phyloP scores from a whole-genome alignment of 805 yeast genomes.

The Citeromyces nyonsensis region DNA sequence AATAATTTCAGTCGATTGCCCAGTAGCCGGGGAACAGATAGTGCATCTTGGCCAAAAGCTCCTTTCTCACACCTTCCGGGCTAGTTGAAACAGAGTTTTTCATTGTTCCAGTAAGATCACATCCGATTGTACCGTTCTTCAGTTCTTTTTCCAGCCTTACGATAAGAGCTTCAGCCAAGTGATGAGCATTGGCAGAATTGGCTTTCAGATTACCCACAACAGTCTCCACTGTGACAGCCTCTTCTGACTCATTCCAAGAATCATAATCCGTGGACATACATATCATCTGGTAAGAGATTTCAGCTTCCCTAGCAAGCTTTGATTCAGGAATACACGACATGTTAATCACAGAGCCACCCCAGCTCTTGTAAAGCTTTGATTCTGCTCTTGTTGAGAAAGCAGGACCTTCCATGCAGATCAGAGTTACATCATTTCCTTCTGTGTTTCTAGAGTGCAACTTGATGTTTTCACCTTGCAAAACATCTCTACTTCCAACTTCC shows the following conservation, averaged over 20 bases:
- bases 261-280: conserved; percentile 99
- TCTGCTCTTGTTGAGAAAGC: conserved; percentile 96
- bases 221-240: conserved; percentile 96
- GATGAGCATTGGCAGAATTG: conserved; percentile 76
- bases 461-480: conserved; percentile 38
- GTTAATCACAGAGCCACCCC: conserved; percentile 93
- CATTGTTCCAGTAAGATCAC: conserved; percentile 60
- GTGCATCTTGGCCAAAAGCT: conserved; percentile 66
- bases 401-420: conserved; percentile 98
- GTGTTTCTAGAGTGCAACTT: conserved; percentile 52
- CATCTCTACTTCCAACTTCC: conserved; percentile 29
- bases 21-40: conserved; percentile 87
- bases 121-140: conserved; percentile 46
- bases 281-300: conserved; percentile 91
- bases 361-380: conserved; percentile 66
- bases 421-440: conserved; percentile 57
- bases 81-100: conserved; percentile 70
- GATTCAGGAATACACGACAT: conserved; percentile 98
- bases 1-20: conserved; percentile 20
- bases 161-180: conserved; percentile 55
- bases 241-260: conserved; percentile 93
- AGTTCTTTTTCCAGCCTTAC: conserved; percentile 50
- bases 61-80: conserved; percentile 56
- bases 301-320: conserved; percentile 94
- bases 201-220: conserved; percentile 85